These are phyloP conservation scores for Obelidium mucronatum DNA, from an alignment of 192 early-diverging fungal genomes.

Conservation along the genomic window DNA sequence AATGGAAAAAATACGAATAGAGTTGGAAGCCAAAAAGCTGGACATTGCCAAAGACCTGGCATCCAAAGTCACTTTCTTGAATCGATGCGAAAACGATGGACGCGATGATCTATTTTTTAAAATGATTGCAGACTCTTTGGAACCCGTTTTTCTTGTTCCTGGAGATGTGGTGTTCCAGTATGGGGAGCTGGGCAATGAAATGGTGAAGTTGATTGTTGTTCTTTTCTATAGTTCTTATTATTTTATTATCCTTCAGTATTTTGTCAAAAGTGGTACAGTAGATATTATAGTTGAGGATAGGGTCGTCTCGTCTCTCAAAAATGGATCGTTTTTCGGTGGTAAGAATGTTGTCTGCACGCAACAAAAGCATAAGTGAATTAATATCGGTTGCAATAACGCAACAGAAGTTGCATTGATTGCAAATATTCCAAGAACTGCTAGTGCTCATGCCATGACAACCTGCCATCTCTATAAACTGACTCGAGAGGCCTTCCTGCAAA, in stretches of 20 bases:
- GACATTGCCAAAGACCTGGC: slow-evolving; percentile 14
- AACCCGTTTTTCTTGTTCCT: slow-evolving; percentile 38
- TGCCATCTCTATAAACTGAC: neutral
- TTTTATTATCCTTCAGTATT: too few relatives aligned
- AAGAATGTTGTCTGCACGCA: too few relatives aligned
- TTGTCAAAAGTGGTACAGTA: slow-evolving; percentile 47
- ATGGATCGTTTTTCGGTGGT: slow-evolving; percentile 48
- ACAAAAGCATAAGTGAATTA: too few relatives aligned
- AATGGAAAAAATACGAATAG: slow-evolving; percentile 49
- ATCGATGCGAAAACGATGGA: slow-evolving; percentile 44
- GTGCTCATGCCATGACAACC: slow-evolving; percentile 1
- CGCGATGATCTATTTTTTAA: slow-evolving; percentile 49
- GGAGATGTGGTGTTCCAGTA: slow-evolving; percentile 53
- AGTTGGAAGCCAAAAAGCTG: slow-evolving; percentile 36
- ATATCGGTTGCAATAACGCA: too few relatives aligned
- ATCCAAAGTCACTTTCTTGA: slow-evolving; percentile 49
- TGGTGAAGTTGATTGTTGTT: too few relatives aligned
- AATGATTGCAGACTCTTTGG: slow-evolving; percentile 39
- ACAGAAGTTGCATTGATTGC: too few relatives aligned
- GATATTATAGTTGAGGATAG: slow-evolving; percentile 43
- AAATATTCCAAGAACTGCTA: too few relatives aligned
- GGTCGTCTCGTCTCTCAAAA: slow-evolving; percentile 25
- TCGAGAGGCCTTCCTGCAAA: neutral
- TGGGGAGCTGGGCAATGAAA: slow-evolving; percentile 52
- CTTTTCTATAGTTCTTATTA: too few relatives aligned